Evolutionary conservation across 176 grass and related monocot genomes (phyloP).

Genomic region (Dendrocalamus sinicus): DNA sequence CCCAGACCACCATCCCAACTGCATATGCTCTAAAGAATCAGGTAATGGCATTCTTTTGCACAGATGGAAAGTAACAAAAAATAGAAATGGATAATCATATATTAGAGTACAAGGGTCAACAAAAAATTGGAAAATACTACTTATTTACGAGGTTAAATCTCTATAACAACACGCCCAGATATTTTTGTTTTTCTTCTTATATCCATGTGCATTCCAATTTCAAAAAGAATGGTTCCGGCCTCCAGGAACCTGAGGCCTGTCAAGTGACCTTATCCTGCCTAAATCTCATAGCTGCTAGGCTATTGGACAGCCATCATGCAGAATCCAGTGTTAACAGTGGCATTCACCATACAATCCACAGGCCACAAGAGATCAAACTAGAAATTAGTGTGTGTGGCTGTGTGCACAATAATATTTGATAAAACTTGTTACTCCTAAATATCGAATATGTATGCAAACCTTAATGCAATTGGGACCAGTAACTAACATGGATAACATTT

Average conservation of each 20-base stretch:
- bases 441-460: neutral
- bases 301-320: neutral
- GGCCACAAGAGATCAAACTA: constrained; percentile 15
- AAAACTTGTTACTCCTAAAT: neutral
- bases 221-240: neutral
- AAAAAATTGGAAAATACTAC: neutral
- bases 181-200: neutral
- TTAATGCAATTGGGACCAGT: neutral
- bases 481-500: constrained; percentile 15
- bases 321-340: neutral
- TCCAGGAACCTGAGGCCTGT: neutral
- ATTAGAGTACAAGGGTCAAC: neutral
- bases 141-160: neutral
- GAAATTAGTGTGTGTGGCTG: neutral
- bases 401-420: neutral
- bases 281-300: constrained; percentile 2
- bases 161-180: neutral
- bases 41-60: constrained; percentile 45
- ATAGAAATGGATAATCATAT: constrained; percentile 19
- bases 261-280: neutral
- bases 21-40: constrained; percentile 51
- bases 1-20: constrained; percentile 98
- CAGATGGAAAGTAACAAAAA: constrained; percentile 42
- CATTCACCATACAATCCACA: constrained; percentile 16
- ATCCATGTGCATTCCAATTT: neutral